These are phyloP conservation scores for Solanum virginianum DNA, from an alignment of 257 asterid species.

Conservation along the genomic window DNA sequence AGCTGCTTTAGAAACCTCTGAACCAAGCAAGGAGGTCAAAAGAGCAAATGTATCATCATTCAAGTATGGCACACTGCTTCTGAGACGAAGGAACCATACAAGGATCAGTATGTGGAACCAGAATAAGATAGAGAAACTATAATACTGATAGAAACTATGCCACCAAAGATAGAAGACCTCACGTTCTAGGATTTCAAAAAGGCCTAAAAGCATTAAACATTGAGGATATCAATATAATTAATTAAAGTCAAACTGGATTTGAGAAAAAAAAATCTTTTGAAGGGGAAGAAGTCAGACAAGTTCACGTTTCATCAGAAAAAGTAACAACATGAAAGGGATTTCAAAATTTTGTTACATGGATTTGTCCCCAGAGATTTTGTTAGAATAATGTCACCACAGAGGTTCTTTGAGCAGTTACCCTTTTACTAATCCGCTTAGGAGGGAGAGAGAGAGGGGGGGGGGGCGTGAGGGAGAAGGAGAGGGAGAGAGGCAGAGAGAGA, in stretches of 20 bases:
- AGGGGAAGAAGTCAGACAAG: not conserved
- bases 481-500: not conserved
- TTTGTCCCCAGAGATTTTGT: not conserved
- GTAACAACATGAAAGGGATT: not conserved
- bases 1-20: conserved; percentile 47
- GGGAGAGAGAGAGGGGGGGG: too few species aligned
- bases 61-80: conserved; percentile 28
- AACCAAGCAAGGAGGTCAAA: conserved; percentile 59
- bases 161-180: not conserved
- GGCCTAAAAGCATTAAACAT: not conserved
- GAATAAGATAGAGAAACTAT: not conserved
- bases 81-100: conserved; percentile 13
- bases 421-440: not conserved
- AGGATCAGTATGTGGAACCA: not conserved
- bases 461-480: not conserved
- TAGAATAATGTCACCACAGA: not conserved
- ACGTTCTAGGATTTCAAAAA: not conserved
- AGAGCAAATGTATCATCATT: conserved; percentile 39
- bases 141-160: not conserved
- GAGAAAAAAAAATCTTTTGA: not conserved
- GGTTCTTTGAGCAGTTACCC: not conserved
- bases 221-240: not conserved
- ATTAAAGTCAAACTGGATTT: not conserved
- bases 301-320: not conserved
- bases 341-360: not conserved